A percentile compares a stretch with the other conserved stretches of the same genome.
phyloP scores from a whole-genome alignment of 257 asterid genomes.

The Ophiorrhiza pumila region DNA sequence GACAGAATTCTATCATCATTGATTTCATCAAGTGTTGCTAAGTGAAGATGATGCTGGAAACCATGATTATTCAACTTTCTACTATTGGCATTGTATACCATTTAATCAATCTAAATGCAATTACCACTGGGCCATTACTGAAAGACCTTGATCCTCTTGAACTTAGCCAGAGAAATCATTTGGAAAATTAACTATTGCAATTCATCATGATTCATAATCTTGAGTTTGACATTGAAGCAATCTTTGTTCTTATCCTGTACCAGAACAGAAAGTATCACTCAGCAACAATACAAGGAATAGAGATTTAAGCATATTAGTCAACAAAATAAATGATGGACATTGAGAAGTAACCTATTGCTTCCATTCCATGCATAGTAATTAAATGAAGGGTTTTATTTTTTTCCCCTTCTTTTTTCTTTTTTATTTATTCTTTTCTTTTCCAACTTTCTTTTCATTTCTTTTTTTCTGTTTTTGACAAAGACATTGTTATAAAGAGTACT shows the following conservation, averaged over 20 bases:
- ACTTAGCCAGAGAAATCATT: not conserved
- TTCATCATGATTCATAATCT: conserved; percentile 10
- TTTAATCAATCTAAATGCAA: not conserved
- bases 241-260: conserved; percentile 3
- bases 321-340: not conserved
- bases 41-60: conserved; percentile 18
- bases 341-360: not conserved
- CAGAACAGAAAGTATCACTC: not conserved
- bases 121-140: not conserved
- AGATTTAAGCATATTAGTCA: not conserved
- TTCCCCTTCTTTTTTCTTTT: conserved; percentile 1
- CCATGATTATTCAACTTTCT: conserved; percentile 14
- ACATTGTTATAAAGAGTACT: conserved; percentile 2
- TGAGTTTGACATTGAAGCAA: not conserved
- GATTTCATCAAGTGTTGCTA: not conserved
- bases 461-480: conserved; percentile 10
- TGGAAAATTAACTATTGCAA: not conserved
- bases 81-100: conserved; percentile 13
- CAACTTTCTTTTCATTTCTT: conserved; percentile 8
- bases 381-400: not conserved
- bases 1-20: not conserved
- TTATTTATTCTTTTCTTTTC: conserved; percentile 14
- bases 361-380: not conserved
- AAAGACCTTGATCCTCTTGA: conserved; percentile 17
- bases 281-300: no score